Base-by-base conservation (phyloP, 768 basidiomycete genomes). In the Mycena vitilis region DNA sequence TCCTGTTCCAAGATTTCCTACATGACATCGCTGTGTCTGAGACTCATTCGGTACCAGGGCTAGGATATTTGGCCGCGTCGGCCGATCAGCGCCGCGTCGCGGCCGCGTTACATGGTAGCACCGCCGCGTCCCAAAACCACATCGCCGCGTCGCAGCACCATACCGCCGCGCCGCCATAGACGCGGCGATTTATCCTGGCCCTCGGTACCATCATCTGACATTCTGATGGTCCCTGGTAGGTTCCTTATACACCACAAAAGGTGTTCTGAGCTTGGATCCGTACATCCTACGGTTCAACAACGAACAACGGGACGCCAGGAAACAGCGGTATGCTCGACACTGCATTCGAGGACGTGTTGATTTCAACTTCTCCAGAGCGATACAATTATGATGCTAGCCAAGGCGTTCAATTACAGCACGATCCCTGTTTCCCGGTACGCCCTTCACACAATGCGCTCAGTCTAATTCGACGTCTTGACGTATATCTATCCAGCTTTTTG, bases 221-320 rank as follows among this genome's bases (percentile, higher is more conserved):
- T 49, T 51, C 38, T 66, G 5, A 61, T 30, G n/a, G 20, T 23
- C n/a, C 1, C 30, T 8, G 30, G 2, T 58, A 87, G 86, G 83
- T 89, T 5, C 79, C 87, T 11, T 89, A 89, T 66, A 88, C 0
- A 89, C 87, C 5, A 89, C 87, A 0, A 79, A 80, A 16, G 88
- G 88, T 10, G 84, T 88, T 18, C 75, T 89, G n/a, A 86, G 83
- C 63, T 77, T 89, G 16, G 84, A 89, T 57, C 88, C 88, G 9
- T 87, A 88, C 60, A 76, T 84, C 9, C 72, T 87, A 23, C 76
- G 88, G 51, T 84, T 87, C 66, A 76, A 76, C 36, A 89, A n/a
- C n/a, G n/a, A n/a, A n/a, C n/a, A n/a, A 88, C 66, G 83, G 79
- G 15, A 88, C 87, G 4, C 72, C 75, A 5, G 87, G 87, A 4